Evolutionary conservation across 129 eudicot species (phyloP), one percentile per base, ranked within the genome.

Genomic region (Flaveria linearis): DNA sequence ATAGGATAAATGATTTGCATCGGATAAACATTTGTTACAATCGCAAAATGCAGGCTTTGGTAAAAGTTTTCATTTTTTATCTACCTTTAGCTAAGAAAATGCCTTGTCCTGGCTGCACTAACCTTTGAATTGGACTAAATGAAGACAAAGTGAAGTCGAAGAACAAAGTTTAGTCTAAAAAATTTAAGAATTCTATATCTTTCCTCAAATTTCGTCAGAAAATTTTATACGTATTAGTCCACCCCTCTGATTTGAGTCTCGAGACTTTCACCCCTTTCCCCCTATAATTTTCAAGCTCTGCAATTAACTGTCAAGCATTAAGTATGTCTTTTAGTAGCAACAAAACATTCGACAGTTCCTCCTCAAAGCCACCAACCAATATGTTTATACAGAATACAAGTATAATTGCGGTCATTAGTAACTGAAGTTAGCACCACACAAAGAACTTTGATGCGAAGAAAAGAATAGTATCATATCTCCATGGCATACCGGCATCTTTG

Each of bases 381-480:
- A 16, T 11, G 50, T 61, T 7, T 78, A 49, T 49, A 69, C 68
- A 6, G 50, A 57, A 58, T 72, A 33, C 4, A 33, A 4, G 41
- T 36, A 36, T 36, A 62, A 51, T 50, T 72, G 33, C 23, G 65
- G 71, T 76, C 11, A 68, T 20, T 57, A 57, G 9, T 26, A 58
- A 45, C 7, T 60, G 63, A 70, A 39, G 20, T 79, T 62, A 22
- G 22, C 30, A 79, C 57, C 45, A 41, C 60, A 79, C 36, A 39
- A 78, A 4, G 5, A 13, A 52, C 74, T 72, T 69, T 70, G 50
- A 72, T 79, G 78, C 68, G 72, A 78, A 72, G 83, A 73, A 75
- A 65, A 66, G 83, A 80, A 80, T 78, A 71, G 58, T 49, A 63
- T 62, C 78, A 72, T 71, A 57, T 73, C 41, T 74, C 67, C 42